Evolutionary conservation across 768 basidiomycete genomes (phyloP), one percentile per base, ranked within the genome.

Genomic region (Amylocystis lapponica): DNA sequence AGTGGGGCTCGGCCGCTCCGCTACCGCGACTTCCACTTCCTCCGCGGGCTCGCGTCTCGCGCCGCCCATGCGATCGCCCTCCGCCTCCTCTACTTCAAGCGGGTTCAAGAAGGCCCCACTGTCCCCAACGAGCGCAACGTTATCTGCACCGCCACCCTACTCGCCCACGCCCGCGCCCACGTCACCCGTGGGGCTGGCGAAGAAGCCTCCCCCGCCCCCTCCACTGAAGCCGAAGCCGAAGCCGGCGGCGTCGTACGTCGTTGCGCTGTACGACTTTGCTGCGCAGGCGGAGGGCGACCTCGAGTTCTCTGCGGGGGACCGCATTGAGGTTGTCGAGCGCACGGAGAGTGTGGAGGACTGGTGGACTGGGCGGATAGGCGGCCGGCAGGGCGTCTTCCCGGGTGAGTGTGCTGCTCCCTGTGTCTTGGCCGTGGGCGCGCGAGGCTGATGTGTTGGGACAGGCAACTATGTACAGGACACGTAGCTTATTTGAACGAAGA

Each of bases 221-320:
- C 85, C 92, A 2, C 59, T 93, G 54, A 94, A 92, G 66, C 79
- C 89, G 1, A 94, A 92, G 60, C 89, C 89, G 5, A 88, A 86
- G 61, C 70, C 75, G 7, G 69, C 71, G 23, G 78, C 78, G 2
- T 68, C 82, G 61, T 92, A 91, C 56, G 92, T 93, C 20, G 84
- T 89, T 9, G 96, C 96, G 23, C 59, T 98, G 57, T 99, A 96
- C 59, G 96, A 99, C 63, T 99, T 95, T 60, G 75, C 72, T 27
- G 91, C 96, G 16, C 93, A 95, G 76, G 88, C 93, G 30, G 91
- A 87, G 0, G 95, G 95, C 2, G 95, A 98, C 64, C 67, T 98
- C 43, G 85, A 83, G 1, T 98, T 98, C 69, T 79, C 72, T 49
- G 78, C 80, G 13, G 95, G 95, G 13, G 94, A 97, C 63, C 71